These are phyloP conservation scores for Penicillium vulpinum DNA, from an alignment of 2,329 filamentous ascomycete genomes.

Conservation along the genomic window DNA sequence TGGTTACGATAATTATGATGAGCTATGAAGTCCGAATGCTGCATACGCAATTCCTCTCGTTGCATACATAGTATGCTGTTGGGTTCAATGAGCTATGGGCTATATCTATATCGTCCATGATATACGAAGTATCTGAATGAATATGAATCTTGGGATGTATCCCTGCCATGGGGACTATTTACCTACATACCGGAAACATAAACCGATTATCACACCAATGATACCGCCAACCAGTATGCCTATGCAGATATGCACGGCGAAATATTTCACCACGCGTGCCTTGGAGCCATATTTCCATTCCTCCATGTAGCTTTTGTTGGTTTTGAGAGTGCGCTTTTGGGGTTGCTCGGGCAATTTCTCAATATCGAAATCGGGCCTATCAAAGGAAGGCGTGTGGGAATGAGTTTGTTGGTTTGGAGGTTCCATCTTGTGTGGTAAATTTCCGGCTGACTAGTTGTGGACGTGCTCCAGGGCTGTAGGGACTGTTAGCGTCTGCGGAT, in stretches of 20 bases:
- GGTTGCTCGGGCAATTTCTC: neutral
- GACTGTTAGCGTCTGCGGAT: neutral
- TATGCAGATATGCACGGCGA: neutral
- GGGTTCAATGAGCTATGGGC: neutral
- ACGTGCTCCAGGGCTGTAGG: neutral
- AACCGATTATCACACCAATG: neutral
- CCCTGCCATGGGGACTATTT: neutral
- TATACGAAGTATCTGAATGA: neutral
- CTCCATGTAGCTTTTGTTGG: neutral
- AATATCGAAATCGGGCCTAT: neutral
- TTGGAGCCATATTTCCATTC: neutral
- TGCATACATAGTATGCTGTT: neutral
- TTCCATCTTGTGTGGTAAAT: neutral
- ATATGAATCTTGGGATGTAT: neutral
- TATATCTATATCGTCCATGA: neutral
- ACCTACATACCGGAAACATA: neutral
- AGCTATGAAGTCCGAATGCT: slow-evolving; percentile 5
- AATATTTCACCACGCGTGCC: neutral
- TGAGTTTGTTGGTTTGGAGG: no score
- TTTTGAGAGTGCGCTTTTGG: neutral
- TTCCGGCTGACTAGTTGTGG: neutral
- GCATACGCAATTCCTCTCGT: neutral
- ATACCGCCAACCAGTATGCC: neutral
- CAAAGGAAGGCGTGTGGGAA: neutral
- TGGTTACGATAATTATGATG: slow-evolving; percentile 5